Percentiles rank a stretch among this genome's conserved stretches.
Conservation (phyloP, 257 asterid species). For the Solanum neorickii region DNA sequence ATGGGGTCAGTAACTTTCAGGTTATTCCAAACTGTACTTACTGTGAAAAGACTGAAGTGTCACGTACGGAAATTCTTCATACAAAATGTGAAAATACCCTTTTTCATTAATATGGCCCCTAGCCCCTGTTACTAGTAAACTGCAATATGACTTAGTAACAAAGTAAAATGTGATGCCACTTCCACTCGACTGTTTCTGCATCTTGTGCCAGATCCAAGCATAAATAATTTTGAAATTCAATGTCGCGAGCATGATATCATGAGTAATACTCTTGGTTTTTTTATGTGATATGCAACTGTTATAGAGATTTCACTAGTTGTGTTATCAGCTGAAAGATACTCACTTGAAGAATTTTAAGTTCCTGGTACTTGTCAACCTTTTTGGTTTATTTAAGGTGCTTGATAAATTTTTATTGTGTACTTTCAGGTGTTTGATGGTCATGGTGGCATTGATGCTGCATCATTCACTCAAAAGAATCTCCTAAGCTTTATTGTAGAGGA, state of each 20-base stretch:
- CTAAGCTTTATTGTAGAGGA: conserved; percentile 59
- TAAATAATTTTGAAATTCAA: not conserved
- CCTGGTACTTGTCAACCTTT: not conserved
- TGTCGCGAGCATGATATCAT: not conserved
- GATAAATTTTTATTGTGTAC: not conserved
- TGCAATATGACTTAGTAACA: not conserved
- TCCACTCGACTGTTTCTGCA: not conserved
- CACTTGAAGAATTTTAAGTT: not conserved
- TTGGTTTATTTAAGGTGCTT: not conserved
- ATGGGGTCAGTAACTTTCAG: conserved; percentile 50
- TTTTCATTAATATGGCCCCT: not conserved
- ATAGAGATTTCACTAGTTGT: not conserved
- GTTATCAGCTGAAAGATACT: not conserved
- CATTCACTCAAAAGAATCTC: conserved; percentile 53
- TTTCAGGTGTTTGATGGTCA: conserved; percentile 85
- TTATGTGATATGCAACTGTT: not conserved
- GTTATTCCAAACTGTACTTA: not conserved
- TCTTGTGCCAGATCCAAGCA: not conserved
- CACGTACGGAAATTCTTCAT: not conserved
- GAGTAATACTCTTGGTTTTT: not conserved
- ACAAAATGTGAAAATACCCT: not conserved
- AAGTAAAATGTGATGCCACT: not conserved
- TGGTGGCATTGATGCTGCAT: conserved; percentile 77
- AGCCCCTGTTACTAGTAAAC: not conserved
- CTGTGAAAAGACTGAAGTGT: not conserved